phyloP scores from a whole-genome alignment of 345 rosid genomes.

The Arabidopsis suecica region DNA sequence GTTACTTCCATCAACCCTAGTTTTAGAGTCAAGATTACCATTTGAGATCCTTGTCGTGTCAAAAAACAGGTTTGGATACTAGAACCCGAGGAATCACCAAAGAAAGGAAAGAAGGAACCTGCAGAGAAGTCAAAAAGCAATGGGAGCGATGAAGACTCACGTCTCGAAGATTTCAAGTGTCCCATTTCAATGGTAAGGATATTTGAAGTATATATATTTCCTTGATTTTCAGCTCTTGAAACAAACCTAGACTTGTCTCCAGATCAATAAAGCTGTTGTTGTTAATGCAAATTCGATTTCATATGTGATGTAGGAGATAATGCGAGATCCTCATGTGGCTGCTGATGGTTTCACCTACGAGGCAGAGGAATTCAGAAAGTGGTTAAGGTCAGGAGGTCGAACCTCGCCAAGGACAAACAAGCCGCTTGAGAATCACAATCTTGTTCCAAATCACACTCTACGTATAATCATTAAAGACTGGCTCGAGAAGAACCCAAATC shows the following conservation, averaged over 20 bases:
- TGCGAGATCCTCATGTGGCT: slow-evolving; percentile 73
- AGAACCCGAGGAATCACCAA: slow-evolving; percentile 1
- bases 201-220: too few relatives aligned
- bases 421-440: slow-evolving; percentile 47
- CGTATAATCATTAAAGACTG: slow-evolving; percentile 69
- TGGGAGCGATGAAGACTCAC: slow-evolving; percentile 15
- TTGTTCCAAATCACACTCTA: slow-evolving; percentile 62
- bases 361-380: slow-evolving; percentile 52
- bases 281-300: not conserved
- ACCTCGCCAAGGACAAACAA: slow-evolving; percentile 60
- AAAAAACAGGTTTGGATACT: slow-evolving; percentile 2
- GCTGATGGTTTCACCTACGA: slow-evolving; percentile 85
- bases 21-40: slow-evolving; percentile 6
- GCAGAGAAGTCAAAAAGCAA: not conserved
- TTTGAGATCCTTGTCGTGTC: not conserved
- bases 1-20: too few relatives aligned
- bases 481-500: slow-evolving; percentile 44
- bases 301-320: slow-evolving; percentile 56
- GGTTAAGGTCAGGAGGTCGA: slow-evolving; percentile 56
- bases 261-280: not conserved
- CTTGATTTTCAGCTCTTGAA: too few relatives aligned
- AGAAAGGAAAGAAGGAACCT: slow-evolving; percentile 7
- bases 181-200: slow-evolving; percentile 45
- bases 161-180: slow-evolving; percentile 24
- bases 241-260: too few relatives aligned